A percentile compares a stretch with the other conserved stretches of the same genome.
These are phyloP conservation scores for Aspergillus coremiiformis DNA, from an alignment of 495 filamentous ascomycete genomes.

Conservation along the genomic window DNA sequence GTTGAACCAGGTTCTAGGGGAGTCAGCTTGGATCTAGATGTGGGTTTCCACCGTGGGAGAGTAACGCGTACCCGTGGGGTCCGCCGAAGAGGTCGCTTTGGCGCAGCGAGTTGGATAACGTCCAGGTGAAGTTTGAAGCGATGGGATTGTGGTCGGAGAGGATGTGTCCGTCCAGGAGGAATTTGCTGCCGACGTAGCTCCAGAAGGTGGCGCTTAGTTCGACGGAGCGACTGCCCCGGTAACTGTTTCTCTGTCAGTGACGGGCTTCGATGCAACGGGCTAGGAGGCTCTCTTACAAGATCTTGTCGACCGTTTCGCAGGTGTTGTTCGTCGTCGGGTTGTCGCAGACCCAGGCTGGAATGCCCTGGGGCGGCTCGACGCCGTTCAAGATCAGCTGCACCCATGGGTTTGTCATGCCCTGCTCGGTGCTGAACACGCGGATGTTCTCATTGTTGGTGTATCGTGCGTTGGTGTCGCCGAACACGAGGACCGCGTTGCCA, in stretches of 20 bases:
- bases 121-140: slow-evolving; percentile 47
- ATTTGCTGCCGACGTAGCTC: slow-evolving; percentile 42
- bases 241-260: slow-evolving; percentile 15
- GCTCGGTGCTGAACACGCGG: slow-evolving; percentile 36
- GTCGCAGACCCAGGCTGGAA: slow-evolving; percentile 31
- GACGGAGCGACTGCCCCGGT: slow-evolving; percentile 42
- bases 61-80: slow-evolving; percentile 29
- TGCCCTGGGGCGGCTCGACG: slow-evolving; percentile 35
- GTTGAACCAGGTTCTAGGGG: slow-evolving; percentile 42
- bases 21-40: background rate
- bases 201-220: slow-evolving; percentile 36
- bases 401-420: slow-evolving; percentile 45
- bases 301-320: slow-evolving; percentile 60
- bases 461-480: slow-evolving; percentile 53
- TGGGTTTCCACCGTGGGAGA: too few species aligned
- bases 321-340: slow-evolving; percentile 40
- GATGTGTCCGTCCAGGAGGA: slow-evolving; percentile 46
- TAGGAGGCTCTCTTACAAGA: slow-evolving; percentile 28
- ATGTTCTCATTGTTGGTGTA: slow-evolving; percentile 49
- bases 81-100: slow-evolving; percentile 48
- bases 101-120: slow-evolving; percentile 28
- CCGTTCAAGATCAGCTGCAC: slow-evolving; percentile 41
- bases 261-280: background rate
- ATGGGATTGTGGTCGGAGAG: slow-evolving; percentile 59
- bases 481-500: slow-evolving; percentile 53